Conservation (phyloP, 345 rosid genomes). For the Salix suchowensis region DNA sequence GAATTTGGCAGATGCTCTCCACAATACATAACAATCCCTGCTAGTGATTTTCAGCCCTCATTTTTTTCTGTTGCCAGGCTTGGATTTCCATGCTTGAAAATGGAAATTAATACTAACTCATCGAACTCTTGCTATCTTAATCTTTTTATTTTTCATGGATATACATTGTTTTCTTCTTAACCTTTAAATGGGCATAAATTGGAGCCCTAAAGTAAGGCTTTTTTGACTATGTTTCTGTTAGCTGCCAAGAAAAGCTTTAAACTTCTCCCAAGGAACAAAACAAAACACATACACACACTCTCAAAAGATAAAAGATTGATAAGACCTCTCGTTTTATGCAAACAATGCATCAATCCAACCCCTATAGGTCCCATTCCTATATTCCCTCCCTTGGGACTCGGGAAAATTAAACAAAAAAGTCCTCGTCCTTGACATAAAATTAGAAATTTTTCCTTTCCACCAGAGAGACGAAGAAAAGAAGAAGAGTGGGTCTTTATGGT, state of each 20-base stretch:
- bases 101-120: too few species aligned
- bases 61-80: too few species aligned
- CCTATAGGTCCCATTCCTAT: neutral
- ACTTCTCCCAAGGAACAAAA: neutral
- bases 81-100: too few species aligned
- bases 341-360: neutral
- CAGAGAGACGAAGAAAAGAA: neutral
- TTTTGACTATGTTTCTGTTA: neutral
- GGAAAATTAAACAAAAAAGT: neutral
- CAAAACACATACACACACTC: neutral
- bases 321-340: neutral
- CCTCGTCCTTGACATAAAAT: neutral
- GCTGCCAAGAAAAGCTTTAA: neutral
- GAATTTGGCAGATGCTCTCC: neutral
- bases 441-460: neutral
- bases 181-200: neutral
- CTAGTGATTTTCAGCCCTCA: neutral
- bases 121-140: too few species aligned
- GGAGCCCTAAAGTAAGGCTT: neutral
- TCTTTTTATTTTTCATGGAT: too few species aligned
- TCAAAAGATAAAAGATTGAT: neutral
- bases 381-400: neutral
- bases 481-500: neutral
- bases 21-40: neutral
- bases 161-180: too few species aligned